Evolutionary conservation across 2,329 filamentous ascomycete genomes (phyloP), one percentile per base, ranked within the genome.

Genomic region (Stagonosporopsis chrysanthemi): DNA sequence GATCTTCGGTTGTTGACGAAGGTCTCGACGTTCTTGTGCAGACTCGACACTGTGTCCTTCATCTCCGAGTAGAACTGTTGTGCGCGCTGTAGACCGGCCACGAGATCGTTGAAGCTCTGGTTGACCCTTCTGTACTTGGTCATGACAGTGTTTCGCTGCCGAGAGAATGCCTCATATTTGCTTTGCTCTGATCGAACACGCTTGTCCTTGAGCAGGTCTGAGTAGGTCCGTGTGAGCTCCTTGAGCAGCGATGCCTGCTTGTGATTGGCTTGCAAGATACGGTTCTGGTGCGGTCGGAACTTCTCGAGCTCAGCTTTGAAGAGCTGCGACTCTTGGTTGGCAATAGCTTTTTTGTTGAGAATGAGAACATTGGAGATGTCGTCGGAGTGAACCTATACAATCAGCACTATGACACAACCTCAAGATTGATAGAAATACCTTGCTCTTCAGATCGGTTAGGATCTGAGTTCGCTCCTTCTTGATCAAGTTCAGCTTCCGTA

Each of bases 281-380:
- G 88, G 68, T 90, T 97, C 73, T 98, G 95, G 69, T 97, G 91
- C 26, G 92, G 90, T 39, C 92, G 84, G 78, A 97, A 99, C 76
- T 99, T 99, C 77, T 98, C 94, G n/a, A 99, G 83, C 76, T 99
- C 95, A 15, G 92, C 88, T 74, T 97, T 90, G 79, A 99, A 99
- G 2, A 99, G 84, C 70, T 97, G 92, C 12, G 84, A 88, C 75
- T 99, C 95, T 69, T 95, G 94, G 70, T 92, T 96, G 19, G 92
- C 85, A 70, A 98, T 94, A 1, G 92, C 90, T 78, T 98, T 99
- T 75, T 98, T 98, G 82, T 99, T 99, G 57, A 99, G 81, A 53
- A 99, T 99, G 58, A 99, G 83, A 12, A 98, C 93, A 71, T 97
- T 95, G 5, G 93, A 97, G 62, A 99, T 99, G 70, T 99, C 96